Evolutionary conservation across 805 yeast species (phyloP).

Genomic region (Torulaspora franciscae): DNA sequence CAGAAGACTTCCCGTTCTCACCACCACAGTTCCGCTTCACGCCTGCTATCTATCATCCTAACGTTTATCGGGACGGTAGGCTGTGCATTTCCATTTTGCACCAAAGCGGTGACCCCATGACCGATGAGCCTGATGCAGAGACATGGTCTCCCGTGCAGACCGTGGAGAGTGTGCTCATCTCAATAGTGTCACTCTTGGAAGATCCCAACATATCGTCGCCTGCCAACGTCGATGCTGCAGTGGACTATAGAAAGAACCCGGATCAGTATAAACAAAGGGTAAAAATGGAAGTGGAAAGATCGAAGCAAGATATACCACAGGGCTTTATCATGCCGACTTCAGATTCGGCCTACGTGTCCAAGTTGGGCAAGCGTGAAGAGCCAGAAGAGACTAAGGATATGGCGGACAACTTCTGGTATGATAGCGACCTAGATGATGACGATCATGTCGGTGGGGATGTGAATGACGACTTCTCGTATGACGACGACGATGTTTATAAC

Average conservation of each 20-base stretch:
- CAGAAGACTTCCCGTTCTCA: constrained; percentile 81
- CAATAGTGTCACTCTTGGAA: constrained; percentile 83
- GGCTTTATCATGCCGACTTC: constrained; percentile 79
- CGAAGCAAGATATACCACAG: constrained; percentile 79
- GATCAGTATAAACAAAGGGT: constrained; percentile 73
- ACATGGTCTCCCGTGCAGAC: constrained; percentile 94
- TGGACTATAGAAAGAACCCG: constrained; percentile 77
- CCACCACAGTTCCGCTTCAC: constrained; percentile 93
- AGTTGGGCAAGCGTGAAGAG: constrained; percentile 24
- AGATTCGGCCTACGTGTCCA: constrained; percentile 47
- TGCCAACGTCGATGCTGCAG: constrained; percentile 94
- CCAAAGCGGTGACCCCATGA: constrained; percentile 82
- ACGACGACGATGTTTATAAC: constrained; percentile 54
- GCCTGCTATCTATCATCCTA: constrained; percentile 92
- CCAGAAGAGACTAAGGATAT: constrained; percentile 50
- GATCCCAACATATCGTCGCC: constrained; percentile 93
- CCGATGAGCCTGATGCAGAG: constrained; percentile 89
- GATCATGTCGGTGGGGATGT: constrained; percentile 53
- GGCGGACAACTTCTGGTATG: constrained; percentile 84
- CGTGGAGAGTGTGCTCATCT: constrained; percentile 83
- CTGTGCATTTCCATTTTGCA: constrained; percentile 90
- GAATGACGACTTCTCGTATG: constrained; percentile 39
- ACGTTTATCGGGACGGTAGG: constrained; percentile 89
- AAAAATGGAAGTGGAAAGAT: constrained; percentile 72
- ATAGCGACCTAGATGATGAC: constrained; percentile 60